phyloP scores from a whole-genome alignment of 441 rosid genomes.

The Croton setiger region DNA sequence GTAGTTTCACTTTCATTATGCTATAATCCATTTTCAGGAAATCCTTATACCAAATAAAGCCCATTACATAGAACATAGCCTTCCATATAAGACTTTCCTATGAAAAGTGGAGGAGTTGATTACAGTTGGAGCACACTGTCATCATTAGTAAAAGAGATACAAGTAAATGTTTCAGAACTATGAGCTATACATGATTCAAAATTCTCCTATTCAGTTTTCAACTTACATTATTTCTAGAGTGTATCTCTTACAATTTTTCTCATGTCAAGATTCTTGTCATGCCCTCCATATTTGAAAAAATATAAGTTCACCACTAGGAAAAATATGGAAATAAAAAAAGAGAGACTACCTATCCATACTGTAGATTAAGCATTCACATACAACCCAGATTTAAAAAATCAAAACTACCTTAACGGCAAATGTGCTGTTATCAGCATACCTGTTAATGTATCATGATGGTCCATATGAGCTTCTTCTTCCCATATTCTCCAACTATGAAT shows the following conservation, averaged over 20 bases:
- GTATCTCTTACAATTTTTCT: neutral
- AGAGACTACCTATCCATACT: neutral
- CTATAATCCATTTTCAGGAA: neutral
- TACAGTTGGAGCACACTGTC: neutral
- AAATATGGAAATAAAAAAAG: neutral
- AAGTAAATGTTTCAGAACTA: neutral
- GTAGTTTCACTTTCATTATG: neutral
- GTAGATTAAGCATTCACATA: neutral
- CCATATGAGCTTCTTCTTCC: slow-evolving; percentile 83
- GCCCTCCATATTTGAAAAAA: slow-evolving; percentile 1
- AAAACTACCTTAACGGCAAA: neutral
- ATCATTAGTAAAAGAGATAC: neutral
- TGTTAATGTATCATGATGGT: slow-evolving; percentile 46
- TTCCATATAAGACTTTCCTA: neutral
- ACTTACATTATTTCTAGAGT: neutral
- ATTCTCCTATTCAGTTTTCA: neutral
- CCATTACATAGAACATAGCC: neutral
- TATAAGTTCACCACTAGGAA: neutral
- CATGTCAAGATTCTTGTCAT: neutral
- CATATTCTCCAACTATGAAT: slow-evolving; percentile 86
- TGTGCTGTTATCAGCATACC: slow-evolving; percentile 40
- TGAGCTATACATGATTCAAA: neutral
- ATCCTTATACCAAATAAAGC: neutral
- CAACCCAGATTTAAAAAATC: slow-evolving; percentile 9
- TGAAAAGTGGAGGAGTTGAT: neutral